Percentiles rank a stretch among this genome's conserved stretches.
phyloP scores from a whole-genome alignment of 805 yeast species.

The Metschnikowia sp. region DNA sequence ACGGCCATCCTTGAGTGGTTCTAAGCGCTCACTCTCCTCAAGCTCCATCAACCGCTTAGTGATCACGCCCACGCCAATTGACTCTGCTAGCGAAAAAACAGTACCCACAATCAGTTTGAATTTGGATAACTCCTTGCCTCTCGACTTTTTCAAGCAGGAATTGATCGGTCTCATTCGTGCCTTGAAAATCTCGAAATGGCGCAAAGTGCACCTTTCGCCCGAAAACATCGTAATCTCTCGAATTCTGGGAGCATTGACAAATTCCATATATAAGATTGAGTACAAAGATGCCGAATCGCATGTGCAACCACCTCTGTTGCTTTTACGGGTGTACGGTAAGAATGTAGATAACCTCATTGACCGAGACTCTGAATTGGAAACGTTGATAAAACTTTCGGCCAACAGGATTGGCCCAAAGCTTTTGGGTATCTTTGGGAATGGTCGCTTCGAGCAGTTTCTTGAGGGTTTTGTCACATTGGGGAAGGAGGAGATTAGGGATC shows the following conservation, averaged over 20 bases:
- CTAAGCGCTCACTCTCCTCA: conserved; percentile 35
- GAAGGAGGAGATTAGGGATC: conserved; percentile 68
- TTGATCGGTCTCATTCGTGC: conserved; percentile 60
- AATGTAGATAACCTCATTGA: conserved; percentile 85
- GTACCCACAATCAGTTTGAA: conserved; percentile 53
- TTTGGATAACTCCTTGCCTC: conserved; percentile 74
- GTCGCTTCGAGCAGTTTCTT: conserved; percentile 90
- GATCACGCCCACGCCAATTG: conserved; percentile 27
- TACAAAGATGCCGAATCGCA: conserved; percentile 39
- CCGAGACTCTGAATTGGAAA: conserved; percentile 72
- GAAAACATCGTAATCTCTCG: conserved; percentile 52
- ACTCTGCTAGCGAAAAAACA: conserved; percentile 29
- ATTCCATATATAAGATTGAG: conserved; percentile 76
- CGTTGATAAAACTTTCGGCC: conserved; percentile 67
- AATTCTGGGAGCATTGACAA: conserved; percentile 91
- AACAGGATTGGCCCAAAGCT: conserved; percentile 85
- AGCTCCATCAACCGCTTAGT: conserved; percentile 28
- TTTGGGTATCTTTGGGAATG: conserved; percentile 86
- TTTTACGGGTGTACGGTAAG: conserved; percentile 84
- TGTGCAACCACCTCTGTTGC: conserved; percentile 52
- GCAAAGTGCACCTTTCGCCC: conserved; percentile 43
- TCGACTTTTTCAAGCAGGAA: conserved; percentile 83
- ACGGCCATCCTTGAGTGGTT: conserved; percentile 30
- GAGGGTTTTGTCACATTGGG: conserved; percentile 78
- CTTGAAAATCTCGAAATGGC: conserved; percentile 78